Percentiles rank a stretch among this genome's conserved stretches.
Evolutionary conservation across 345 rosid species (phyloP).

Genomic region (Eucalyptus pauciflora): DNA sequence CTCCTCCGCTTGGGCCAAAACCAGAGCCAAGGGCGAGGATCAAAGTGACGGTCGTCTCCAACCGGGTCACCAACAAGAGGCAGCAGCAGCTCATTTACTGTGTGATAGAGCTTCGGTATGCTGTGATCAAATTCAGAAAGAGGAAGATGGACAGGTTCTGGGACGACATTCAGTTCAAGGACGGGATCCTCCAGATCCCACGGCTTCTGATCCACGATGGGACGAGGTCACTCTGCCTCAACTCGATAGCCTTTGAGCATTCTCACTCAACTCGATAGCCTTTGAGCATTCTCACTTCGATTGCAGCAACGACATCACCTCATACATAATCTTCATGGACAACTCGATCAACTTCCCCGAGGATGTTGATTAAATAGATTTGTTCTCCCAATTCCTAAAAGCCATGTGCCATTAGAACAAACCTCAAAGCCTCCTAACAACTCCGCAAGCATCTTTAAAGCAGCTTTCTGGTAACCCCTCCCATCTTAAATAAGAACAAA

Average conservation of each 20-base stretch:
- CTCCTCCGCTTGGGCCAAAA: too few relatives aligned
- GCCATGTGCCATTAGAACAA: neutral
- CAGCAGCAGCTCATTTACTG: too few relatives aligned
- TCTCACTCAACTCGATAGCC: slow-evolving; percentile 68
- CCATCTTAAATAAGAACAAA: neutral
- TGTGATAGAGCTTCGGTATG: rapidly evolving
- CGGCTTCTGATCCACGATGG: rapidly evolving
- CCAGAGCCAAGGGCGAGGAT: rapidly evolving
- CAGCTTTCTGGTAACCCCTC: neutral
- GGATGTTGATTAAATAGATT: slow-evolving; percentile 32
- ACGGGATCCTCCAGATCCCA: too few relatives aligned
- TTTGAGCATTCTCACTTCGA: slow-evolving; percentile 66
- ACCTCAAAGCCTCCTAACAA: neutral
- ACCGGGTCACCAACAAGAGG: too few relatives aligned
- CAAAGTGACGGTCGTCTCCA: rapidly evolving
- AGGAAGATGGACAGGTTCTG: too few relatives aligned
- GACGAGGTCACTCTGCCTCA: slow-evolving; percentile 54
- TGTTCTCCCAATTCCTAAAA: neutral
- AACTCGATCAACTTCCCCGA: slow-evolving; percentile 65
- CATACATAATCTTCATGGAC: slow-evolving; percentile 79
- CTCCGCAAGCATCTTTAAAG: neutral
- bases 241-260: slow-evolving; percentile 70
- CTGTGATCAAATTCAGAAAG: too few relatives aligned
- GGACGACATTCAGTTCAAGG: rapidly evolving
- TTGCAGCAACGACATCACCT: slow-evolving; percentile 59